A percentile compares a stretch with the other conserved stretches of the same genome.
phyloP scores from a whole-genome alignment of 805 yeast species.

The Millerago galiae region DNA sequence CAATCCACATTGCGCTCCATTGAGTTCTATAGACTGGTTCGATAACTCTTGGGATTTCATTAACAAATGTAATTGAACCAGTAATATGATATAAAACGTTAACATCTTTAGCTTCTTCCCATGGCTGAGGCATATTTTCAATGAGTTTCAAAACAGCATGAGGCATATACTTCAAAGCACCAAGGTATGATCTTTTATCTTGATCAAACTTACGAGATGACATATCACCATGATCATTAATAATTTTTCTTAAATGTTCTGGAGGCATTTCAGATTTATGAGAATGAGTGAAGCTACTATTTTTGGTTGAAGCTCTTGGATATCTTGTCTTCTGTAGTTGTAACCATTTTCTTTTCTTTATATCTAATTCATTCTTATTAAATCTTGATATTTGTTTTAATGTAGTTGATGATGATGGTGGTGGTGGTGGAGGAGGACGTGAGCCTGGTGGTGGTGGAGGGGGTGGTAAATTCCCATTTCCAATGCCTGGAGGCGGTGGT shows the following conservation, averaged over 20 bases:
- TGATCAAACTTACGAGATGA: slow-evolving; percentile 70
- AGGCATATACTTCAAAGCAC: slow-evolving; percentile 91
- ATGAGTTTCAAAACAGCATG: slow-evolving; percentile 85
- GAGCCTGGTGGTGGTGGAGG: slow-evolving; percentile 26
- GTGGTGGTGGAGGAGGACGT: slow-evolving; percentile 26
- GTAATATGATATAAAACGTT: slow-evolving; percentile 82
- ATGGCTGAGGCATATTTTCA: slow-evolving; percentile 98
- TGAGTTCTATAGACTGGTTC: slow-evolving; percentile 90
- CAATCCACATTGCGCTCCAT: slow-evolving; percentile 91
- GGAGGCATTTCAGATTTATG: slow-evolving; percentile 85
- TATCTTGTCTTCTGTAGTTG: slow-evolving; percentile 55
- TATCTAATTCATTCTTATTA: slow-evolving; percentile 28
- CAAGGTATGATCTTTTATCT: slow-evolving; percentile 82
- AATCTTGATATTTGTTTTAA: slow-evolving; percentile 13
- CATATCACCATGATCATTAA: slow-evolving; percentile 80
- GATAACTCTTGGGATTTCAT: slow-evolving; percentile 85
- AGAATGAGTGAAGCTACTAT: slow-evolving; percentile 46
- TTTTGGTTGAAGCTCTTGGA: slow-evolving; percentile 26
- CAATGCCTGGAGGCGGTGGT: slow-evolving; percentile 20
- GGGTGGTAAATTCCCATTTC: slow-evolving; percentile 20
- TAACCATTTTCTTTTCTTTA: slow-evolving; percentile 52
- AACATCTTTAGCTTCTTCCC: slow-evolving; percentile 87
- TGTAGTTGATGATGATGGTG: slow-evolving; percentile 25
- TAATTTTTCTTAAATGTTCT: slow-evolving; percentile 81
- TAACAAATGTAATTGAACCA: slow-evolving; percentile 94